phyloP scores from a whole-genome alignment of 176 grass and related monocot genomes.

The Cenchrus americanus region DNA sequence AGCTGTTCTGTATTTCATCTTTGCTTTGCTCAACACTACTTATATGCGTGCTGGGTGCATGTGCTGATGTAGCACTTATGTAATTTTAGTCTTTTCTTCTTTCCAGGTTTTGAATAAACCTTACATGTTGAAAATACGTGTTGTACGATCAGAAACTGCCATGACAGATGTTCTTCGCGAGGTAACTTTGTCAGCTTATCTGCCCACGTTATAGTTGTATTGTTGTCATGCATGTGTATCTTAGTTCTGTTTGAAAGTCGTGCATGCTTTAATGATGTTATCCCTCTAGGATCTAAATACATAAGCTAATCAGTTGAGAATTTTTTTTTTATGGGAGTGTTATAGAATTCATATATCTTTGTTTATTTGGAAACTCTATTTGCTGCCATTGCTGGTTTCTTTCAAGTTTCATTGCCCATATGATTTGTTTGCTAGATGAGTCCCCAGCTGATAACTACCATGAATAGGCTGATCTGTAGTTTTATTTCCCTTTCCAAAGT shows the following conservation, averaged over 20 bases:
- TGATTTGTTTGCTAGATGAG: background rate
- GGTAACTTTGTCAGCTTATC: constrained; percentile 40
- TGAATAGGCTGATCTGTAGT: background rate
- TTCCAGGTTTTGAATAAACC: constrained; percentile 77
- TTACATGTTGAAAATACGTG: constrained; percentile 72
- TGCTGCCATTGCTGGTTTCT: no score
- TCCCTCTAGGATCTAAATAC: constrained; percentile 1
- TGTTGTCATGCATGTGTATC: constrained; percentile 20
- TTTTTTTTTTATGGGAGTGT: background rate
- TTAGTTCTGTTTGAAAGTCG: constrained; percentile 19
- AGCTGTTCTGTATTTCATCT: background rate
- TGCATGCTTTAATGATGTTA: background rate
- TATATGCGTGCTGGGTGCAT: background rate
- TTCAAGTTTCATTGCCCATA: no score
- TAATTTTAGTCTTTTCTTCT: constrained; percentile 34
- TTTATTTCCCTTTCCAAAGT: background rate
- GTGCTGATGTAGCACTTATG: constrained; percentile 27
- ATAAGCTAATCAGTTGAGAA: constrained; percentile 14
- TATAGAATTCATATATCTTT: background rate
- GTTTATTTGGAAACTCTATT: background rate
- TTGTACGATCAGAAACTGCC: constrained; percentile 81
- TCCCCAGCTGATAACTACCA: background rate
- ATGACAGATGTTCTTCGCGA: constrained; percentile 94
- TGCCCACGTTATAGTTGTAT: background rate
- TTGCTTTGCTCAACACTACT: constrained; percentile 3